Base-by-base conservation (phyloP, 1,284 basidiomycete genomes). In the Ganoderma lingzhi region DNA sequence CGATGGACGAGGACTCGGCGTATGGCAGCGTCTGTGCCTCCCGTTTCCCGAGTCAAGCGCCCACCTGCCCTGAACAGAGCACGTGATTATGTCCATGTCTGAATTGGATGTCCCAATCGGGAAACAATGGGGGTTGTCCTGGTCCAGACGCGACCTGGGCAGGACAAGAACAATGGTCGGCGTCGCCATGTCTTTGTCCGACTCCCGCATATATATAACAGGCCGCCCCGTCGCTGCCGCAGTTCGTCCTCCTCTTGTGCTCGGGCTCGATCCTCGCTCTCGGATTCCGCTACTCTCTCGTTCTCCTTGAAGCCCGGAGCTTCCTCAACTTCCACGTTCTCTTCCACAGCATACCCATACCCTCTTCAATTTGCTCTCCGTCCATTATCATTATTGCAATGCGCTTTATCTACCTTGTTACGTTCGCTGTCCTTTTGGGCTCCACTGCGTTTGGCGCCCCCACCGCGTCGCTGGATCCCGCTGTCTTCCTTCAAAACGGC, bases 401-500 rank as follows among this genome's bases (percentile, higher is more conserved):
- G 70, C 61, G 37, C 42, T 44, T 51, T 19, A 19, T 53, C 65
- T 76, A 76, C 69, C 71, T 74, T 42, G 74, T 65, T 45, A 63
- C 78, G 30, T 70, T 73, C 32, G 48, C 66, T n/a, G 39, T 78
- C 41, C 63, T 76, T 30, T 60, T 75, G 19, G 69, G 74, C 37
- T 65, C 71, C 30, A 63, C 74, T n/a, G 69, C 42, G 5, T 64
- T 68, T 30, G 71, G 82, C 59, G 81, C 80, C 6, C 83, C 84
- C 1, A 77, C 77, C n/a, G 67, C 80, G 32, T 61, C 79, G 19
- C 74, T 83, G 28, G 82, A 85, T 71, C 76, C 81, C 58, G 71
- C 77, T 30, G 81, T 82, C 23, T 81, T 87, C 35, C 76, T 82
- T 8, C 74, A 81, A 63, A 88, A 88, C 71, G 87, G 82, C 12